These are phyloP conservation scores for Candida tallmaniae DNA, from an alignment of 805 yeast species.

Conservation along the genomic window DNA sequence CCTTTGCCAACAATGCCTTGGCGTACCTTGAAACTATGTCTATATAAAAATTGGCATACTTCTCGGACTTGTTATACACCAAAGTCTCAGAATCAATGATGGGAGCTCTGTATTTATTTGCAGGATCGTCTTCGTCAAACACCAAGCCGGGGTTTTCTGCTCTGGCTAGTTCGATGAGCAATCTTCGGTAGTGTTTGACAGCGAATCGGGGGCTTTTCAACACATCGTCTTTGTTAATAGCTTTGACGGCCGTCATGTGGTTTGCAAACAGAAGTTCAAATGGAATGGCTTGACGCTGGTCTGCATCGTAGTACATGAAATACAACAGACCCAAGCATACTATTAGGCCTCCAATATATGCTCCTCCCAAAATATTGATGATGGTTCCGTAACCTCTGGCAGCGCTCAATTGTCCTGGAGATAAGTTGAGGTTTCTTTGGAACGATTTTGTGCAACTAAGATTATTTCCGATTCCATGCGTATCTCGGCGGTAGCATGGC, in stretches of 20 bases:
- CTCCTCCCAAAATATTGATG: conserved; percentile 37
- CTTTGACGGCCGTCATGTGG: conserved; percentile 36
- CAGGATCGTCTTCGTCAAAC: conserved; percentile 21
- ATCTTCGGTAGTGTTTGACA: conserved; percentile 38
- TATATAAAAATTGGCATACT: conserved; percentile 38
- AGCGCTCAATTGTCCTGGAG: conserved; percentile 3
- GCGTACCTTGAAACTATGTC: conserved; percentile 40
- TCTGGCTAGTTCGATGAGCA: conserved; percentile 31
- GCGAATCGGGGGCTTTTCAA: conserved; percentile 38
- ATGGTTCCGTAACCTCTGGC: conserved; percentile 25
- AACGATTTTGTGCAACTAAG: not conserved
- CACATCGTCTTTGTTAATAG: conserved; percentile 41
- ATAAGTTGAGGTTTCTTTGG: conserved; percentile 2
- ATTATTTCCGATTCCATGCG: not conserved
- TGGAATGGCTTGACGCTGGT: conserved; percentile 36
- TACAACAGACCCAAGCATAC: conserved; percentile 36
- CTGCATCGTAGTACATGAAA: conserved; percentile 37
- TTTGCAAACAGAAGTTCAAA: conserved; percentile 29
- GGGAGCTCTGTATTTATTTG: conserved; percentile 29
- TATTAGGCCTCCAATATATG: conserved; percentile 37
- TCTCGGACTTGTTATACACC: conserved; percentile 23
- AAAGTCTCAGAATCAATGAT: conserved; percentile 27
- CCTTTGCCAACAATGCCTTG: conserved; percentile 38
- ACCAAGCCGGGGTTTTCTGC: conserved; percentile 20
- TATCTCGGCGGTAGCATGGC: too few relatives aligned